These are phyloP conservation scores for Chamaenerion angustifolium DNA, from an alignment of 345 rosid genomes.

Conservation along the genomic window DNA sequence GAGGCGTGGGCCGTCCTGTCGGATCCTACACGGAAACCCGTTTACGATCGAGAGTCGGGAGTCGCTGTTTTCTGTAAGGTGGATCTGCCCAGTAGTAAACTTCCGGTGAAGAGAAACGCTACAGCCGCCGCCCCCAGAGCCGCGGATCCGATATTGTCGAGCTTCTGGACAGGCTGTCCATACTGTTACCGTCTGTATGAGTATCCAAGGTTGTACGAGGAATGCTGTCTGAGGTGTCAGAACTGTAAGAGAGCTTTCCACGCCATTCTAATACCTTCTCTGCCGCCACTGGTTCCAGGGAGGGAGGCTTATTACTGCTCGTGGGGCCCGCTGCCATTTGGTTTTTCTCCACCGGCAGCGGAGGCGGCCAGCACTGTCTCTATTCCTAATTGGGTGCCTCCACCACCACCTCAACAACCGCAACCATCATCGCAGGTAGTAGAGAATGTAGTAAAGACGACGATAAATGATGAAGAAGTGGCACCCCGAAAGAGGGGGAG, in stretches of 20 bases:
- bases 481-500: conserved; percentile 4
- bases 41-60: conserved; percentile 36
- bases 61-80: conserved; percentile 37
- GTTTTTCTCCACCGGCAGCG: conserved; percentile 12
- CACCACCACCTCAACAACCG: not conserved
- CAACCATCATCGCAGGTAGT: conserved; percentile 4
- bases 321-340: conserved; percentile 81
- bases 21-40: conserved; percentile 33
- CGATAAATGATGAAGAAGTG: not conserved
- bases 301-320: conserved; percentile 72
- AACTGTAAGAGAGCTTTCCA: conserved; percentile 65
- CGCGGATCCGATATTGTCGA: conserved; percentile 6
- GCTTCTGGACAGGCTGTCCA: conserved; percentile 92
- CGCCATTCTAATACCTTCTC: conserved; percentile 33
- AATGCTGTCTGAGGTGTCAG: conserved; percentile 74
- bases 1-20: conserved; percentile 85
- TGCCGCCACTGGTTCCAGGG: conserved; percentile 76
- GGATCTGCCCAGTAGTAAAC: conserved; percentile 32
- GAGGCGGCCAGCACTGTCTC: not conserved
- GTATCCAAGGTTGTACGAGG: conserved; percentile 67
- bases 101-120: conserved; percentile 28
- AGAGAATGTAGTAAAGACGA: not conserved
- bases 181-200: conserved; percentile 72
- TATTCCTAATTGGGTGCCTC: conserved; percentile 13
- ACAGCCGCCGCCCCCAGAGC: conserved; percentile 2